phyloP scores from a whole-genome alignment of 2,329 filamentous ascomycete species.

The Tricladium varicosporioides region DNA sequence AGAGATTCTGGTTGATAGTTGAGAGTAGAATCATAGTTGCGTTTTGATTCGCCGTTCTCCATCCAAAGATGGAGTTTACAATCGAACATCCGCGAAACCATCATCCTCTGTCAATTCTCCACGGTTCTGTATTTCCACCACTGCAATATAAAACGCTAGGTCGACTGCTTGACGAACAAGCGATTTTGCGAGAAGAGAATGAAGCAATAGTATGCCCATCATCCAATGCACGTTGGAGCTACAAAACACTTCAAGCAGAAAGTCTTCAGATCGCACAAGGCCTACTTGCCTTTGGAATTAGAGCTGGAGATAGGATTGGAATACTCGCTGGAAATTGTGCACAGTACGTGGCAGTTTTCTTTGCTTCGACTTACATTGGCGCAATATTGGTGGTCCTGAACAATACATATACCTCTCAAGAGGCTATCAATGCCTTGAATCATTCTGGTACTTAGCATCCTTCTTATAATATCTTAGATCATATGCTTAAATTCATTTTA shows the following conservation, averaged over 20 bases:
- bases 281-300: conserved; percentile 13
- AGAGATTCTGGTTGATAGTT: too few species aligned
- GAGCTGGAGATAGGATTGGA: conserved; percentile 20
- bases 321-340: conserved; percentile 25
- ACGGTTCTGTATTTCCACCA: conserved; percentile 66
- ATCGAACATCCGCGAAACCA: conserved; percentile 5
- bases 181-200: conserved; percentile 58
- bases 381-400: conserved; percentile 75
- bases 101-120: conserved; percentile 50
- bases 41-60: not conserved
- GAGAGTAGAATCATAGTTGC: not conserved
- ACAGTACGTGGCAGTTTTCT: conserved; percentile 31
- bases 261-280: conserved; percentile 37
- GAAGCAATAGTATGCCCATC: conserved; percentile 39
- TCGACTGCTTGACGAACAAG: conserved; percentile 70
- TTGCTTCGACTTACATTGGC: conserved; percentile 44
- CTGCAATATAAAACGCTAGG: conserved; percentile 70
- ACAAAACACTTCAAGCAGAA: conserved; percentile 39
- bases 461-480: not conserved
- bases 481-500: conserved; percentile 30
- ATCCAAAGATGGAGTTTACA: conserved; percentile 4
- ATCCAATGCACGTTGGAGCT: conserved; percentile 20
- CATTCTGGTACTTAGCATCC: conserved; percentile 56
- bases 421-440: conserved; percentile 68
- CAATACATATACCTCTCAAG: conserved; percentile 75